Percentiles rank a stretch among this genome's conserved stretches.
Evolutionary conservation across 2,329 filamentous ascomycete genomes (phyloP).

Genomic region (Hypoxylon sp.): DNA sequence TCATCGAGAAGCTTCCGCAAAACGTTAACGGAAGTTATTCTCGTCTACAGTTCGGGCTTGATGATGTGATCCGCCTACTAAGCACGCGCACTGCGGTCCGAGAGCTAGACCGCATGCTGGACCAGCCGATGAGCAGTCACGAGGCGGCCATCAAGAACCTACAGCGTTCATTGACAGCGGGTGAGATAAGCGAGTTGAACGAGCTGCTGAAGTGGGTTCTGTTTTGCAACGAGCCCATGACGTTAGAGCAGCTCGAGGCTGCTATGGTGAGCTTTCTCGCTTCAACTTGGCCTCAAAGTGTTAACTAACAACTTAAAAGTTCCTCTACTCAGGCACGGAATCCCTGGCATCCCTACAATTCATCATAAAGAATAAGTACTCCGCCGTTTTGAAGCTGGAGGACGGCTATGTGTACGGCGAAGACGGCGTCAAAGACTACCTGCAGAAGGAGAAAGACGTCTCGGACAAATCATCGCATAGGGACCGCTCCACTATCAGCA

Average conservation of each 20-base stretch:
- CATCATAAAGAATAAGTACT: slow-evolving; percentile 49
- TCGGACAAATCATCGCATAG: slow-evolving; percentile 14
- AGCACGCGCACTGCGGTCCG: slow-evolving; percentile 39
- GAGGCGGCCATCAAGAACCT: slow-evolving; percentile 47
- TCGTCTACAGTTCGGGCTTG: slow-evolving; percentile 39
- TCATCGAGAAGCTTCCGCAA: slow-evolving; percentile 43
- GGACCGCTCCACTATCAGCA: slow-evolving; percentile 48
- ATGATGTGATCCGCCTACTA: slow-evolving; percentile 43
- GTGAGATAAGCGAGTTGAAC: slow-evolving; percentile 50
- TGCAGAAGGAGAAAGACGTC: slow-evolving; percentile 36
- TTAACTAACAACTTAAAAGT: slow-evolving; percentile 36
- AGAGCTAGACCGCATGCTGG: slow-evolving; percentile 44
- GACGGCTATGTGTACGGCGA: slow-evolving; percentile 39
- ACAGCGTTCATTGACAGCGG: slow-evolving; percentile 44
- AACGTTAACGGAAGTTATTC: slow-evolving; percentile 45
- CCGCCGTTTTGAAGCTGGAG: slow-evolving; percentile 44
- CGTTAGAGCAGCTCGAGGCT: slow-evolving; percentile 45
- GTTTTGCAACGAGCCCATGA: slow-evolving; percentile 34
- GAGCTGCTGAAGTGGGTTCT: slow-evolving; percentile 51
- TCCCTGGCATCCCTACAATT: slow-evolving; percentile 43
- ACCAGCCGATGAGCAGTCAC: slow-evolving; percentile 45
- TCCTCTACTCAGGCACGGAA: slow-evolving; percentile 44
- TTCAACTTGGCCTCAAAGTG: neutral
- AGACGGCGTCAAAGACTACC: slow-evolving; percentile 41
- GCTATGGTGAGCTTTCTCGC: slow-evolving; percentile 46